Conservation (phyloP, 2,329 filamentous ascomycete species). For the Pyrenophora graminea region DNA sequence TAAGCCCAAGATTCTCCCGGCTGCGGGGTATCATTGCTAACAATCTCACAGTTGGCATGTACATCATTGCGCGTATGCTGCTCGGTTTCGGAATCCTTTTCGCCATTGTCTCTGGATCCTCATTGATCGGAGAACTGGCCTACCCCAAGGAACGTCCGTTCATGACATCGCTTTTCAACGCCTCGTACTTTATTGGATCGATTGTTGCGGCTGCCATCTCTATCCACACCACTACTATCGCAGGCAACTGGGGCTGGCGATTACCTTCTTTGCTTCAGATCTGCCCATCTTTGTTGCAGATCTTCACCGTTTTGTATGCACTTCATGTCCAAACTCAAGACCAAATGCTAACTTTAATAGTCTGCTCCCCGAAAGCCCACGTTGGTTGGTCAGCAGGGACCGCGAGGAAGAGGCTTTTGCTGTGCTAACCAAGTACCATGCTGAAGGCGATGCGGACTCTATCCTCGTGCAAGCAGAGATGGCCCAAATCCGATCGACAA, state of each 20-base stretch:
- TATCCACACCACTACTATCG: constrained; percentile 54
- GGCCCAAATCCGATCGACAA: constrained; percentile 62
- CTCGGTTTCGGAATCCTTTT: constrained; percentile 67
- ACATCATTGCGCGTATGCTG: constrained; percentile 62
- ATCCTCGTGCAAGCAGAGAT: constrained; percentile 59
- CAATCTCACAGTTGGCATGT: constrained; percentile 54
- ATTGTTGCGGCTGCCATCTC: constrained; percentile 56
- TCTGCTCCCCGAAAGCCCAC: constrained; percentile 49
- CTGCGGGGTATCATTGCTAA: constrained; percentile 8
- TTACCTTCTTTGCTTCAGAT: constrained; percentile 57
- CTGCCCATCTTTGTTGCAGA: constrained; percentile 53
- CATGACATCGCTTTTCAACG: constrained; percentile 65
- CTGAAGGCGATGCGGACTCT: constrained; percentile 47
- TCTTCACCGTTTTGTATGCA: constrained; percentile 42
- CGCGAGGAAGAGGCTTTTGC: constrained; percentile 50
- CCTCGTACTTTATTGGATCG: constrained; percentile 60
- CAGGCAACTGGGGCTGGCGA: constrained; percentile 54
- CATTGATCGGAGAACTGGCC: constrained; percentile 63
- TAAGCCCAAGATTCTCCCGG: constrained; percentile 13
- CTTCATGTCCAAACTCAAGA: background rate
- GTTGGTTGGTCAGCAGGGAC: constrained; percentile 59
- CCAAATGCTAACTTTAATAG: constrained; percentile 12
- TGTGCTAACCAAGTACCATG: constrained; percentile 49
- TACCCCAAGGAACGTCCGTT: constrained; percentile 65
- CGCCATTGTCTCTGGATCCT: constrained; percentile 62